Evolutionary conservation across 768 basidiomycete genomes (phyloP).

Genomic region (Crassisporium funariophilum): DNA sequence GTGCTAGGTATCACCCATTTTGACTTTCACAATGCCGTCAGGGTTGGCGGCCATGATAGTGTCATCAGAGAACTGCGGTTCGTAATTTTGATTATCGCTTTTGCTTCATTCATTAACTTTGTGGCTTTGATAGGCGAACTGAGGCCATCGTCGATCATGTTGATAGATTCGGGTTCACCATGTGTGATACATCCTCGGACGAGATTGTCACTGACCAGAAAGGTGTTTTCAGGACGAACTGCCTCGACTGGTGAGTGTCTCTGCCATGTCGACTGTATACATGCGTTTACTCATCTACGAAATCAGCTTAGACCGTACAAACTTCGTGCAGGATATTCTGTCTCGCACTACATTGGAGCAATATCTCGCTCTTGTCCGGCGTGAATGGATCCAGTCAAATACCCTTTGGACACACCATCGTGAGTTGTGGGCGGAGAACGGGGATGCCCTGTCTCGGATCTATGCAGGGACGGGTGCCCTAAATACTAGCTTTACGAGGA

Average conservation of each 20-base stretch:
- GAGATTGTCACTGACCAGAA: slow-evolving; percentile 86
- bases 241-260: slow-evolving; percentile 81
- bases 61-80: slow-evolving; percentile 75
- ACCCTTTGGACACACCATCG: slow-evolving; percentile 86
- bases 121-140: slow-evolving; percentile 48
- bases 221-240: slow-evolving; percentile 93
- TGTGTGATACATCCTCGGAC: slow-evolving; percentile 66
- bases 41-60: slow-evolving; percentile 83
- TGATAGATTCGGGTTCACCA: slow-evolving; percentile 85
- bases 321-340: slow-evolving; percentile 95
- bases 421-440: slow-evolving; percentile 97
- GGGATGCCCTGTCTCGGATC: slow-evolving; percentile 88
- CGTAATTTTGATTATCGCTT: slow-evolving; percentile 8
- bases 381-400: slow-evolving; percentile 71
- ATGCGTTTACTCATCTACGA: background rate
- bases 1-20: slow-evolving; percentile 83
- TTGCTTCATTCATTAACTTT: slow-evolving; percentile 6
- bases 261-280: background rate
- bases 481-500: slow-evolving; percentile 95
- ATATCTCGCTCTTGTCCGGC: slow-evolving; percentile 77
- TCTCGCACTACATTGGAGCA: slow-evolving; percentile 81
- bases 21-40: slow-evolving; percentile 90
- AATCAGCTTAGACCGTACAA: slow-evolving; percentile 89
- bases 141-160: slow-evolving; percentile 61
- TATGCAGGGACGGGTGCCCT: slow-evolving; percentile 94